These are phyloP conservation scores for Salix brachista DNA, from an alignment of 345 rosid genomes.

Conservation along the genomic window DNA sequence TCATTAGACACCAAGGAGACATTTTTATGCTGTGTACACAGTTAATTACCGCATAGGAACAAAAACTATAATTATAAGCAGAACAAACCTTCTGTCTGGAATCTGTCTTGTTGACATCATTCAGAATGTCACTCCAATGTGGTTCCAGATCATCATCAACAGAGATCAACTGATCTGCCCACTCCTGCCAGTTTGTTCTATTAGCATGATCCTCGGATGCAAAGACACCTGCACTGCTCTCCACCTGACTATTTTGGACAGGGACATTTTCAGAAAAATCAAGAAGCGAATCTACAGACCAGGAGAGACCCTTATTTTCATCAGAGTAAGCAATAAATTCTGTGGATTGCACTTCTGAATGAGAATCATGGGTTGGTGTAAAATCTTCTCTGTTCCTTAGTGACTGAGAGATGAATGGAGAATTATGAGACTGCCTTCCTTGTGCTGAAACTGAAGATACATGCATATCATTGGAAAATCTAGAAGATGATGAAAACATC, in stretches of 20 bases:
- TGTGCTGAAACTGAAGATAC: conserved; percentile 31
- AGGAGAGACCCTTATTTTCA: conserved; percentile 44
- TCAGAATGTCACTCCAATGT: conserved; percentile 68
- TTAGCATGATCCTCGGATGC: conserved; percentile 36
- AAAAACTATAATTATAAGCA: not conserved
- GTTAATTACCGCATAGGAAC: not conserved
- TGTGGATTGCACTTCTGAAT: conserved; percentile 33
- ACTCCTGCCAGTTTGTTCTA: conserved; percentile 56
- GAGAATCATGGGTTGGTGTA: conserved; percentile 25
- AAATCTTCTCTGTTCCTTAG: conserved; percentile 28
- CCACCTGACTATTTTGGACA: conserved; percentile 41
- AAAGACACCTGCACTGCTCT: conserved; percentile 36
- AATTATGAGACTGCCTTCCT: conserved; percentile 32
- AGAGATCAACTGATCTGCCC: conserved; percentile 64
- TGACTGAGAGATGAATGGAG: conserved; percentile 40
- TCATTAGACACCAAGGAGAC: not conserved
- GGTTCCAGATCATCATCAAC: conserved; percentile 55
- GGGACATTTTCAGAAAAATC: conserved; percentile 43
- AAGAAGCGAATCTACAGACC: conserved; percentile 51
- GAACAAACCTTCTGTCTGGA: conserved; percentile 52
- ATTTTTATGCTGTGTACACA: not conserved
- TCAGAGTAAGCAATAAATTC: conserved; percentile 27
- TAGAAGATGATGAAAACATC: conserved; percentile 32
- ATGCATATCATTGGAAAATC: conserved; percentile 28
- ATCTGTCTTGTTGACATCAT: conserved; percentile 37